These are phyloP conservation scores for Vaccinium myrtillus DNA, from an alignment of 148 eudicot species.

Conservation along the genomic window DNA sequence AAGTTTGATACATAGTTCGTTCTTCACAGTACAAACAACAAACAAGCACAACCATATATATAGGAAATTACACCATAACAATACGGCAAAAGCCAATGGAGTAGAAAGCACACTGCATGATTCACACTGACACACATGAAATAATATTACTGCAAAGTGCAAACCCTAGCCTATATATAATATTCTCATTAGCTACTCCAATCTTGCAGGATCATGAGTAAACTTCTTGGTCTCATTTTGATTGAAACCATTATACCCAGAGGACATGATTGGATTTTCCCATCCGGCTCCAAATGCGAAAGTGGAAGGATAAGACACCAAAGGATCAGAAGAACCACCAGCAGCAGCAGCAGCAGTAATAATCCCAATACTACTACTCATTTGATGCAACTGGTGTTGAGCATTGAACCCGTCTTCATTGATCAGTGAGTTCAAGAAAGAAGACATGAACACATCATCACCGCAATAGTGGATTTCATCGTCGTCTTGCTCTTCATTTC, in stretches of 20 bases:
- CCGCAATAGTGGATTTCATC: constrained; percentile 13
- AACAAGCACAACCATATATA: background rate
- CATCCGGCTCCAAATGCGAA: constrained; percentile 26
- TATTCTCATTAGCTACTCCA: background rate
- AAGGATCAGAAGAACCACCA: constrained; percentile 15
- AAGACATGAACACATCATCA: constrained; percentile 40
- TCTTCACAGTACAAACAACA: constrained; percentile 7
- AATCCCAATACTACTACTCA: background rate
- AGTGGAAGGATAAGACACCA: constrained; percentile 15
- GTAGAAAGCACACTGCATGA: background rate
- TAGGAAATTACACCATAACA: background rate
- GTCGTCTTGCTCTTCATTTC: constrained; percentile 10
- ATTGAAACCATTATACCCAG: constrained; percentile 5
- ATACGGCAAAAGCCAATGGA: background rate
- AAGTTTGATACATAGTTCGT: background rate
- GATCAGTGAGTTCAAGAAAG: constrained; percentile 50
- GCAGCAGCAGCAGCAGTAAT: background rate
- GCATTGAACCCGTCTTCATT: constrained; percentile 37
- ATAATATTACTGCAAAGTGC: constrained; percentile 1
- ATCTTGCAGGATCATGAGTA: background rate
- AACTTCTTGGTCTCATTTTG: constrained; percentile 18
- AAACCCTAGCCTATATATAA: background rate
- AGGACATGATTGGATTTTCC: constrained; percentile 36
- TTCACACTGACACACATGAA: background rate
- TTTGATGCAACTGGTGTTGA: constrained; percentile 25